Conservation (phyloP, 1,284 basidiomycete species). For the Lignosus rhinocerotis region DNA sequence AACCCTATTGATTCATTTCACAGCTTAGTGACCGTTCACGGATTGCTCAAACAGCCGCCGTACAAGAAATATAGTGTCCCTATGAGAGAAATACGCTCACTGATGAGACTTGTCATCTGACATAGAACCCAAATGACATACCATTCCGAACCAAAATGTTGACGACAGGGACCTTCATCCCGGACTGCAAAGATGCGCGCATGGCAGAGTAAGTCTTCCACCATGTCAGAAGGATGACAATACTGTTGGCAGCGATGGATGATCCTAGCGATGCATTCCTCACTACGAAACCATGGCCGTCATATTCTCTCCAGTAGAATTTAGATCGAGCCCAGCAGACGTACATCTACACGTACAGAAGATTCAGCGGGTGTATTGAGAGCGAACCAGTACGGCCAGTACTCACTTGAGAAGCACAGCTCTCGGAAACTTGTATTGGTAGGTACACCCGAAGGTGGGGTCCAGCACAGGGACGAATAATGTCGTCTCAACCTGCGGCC, state of each 20-base stretch:
- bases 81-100: background rate
- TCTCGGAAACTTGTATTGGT: background rate
- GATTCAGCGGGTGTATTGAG: background rate
- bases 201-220: background rate
- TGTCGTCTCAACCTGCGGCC: background rate
- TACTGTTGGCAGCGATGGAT: background rate
- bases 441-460: background rate
- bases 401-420: background rate
- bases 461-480: background rate
- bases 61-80: slow-evolving; percentile 1
- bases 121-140: background rate
- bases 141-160: background rate
- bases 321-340: background rate
- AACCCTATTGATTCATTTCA: background rate
- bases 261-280: background rate
- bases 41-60: background rate
- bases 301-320: background rate
- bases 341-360: background rate
- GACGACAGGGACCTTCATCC: background rate
- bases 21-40: background rate
- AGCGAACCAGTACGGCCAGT: no score
- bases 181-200: background rate
- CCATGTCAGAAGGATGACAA: background rate
- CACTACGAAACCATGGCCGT: background rate
- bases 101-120: background rate